Evolutionary conservation across 352 stramenopile genomes (phyloP), one percentile per base, ranked within the genome.

Genomic region (Phytophthora capsici): DNA sequence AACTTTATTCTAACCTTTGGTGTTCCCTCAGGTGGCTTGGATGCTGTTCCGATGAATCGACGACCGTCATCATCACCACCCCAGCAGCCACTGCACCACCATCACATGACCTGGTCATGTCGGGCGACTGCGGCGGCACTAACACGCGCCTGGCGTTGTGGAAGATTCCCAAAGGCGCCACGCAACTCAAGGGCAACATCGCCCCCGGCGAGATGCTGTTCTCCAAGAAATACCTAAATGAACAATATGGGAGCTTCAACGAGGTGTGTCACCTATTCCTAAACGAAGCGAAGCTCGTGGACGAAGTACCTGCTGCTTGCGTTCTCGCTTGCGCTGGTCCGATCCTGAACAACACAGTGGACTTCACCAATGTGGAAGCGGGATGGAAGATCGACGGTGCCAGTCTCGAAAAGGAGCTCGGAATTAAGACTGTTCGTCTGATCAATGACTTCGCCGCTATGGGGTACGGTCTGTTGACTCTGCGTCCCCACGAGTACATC

Each of bases 371-470:
- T 61, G 97, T 98, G 54, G 77, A 88, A 56, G 91, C 86, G 36
- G 85, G 86, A 57, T 97, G 90, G 90, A 82, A 80, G 53, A 95
- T 97, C 67, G 87, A 95, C 53, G 90, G 90, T 37, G 63, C 78
- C 3, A 52, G 71, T 43, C 63, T 97, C 3, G 71, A 91, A 45
- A 77, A 73, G 19, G 71, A 90, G 76, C 71, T 92, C 34, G 87
- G 78, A 52, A 96, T 98, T 63, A 79, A 82, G 50, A 76, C 71
- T 12, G 94, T 97, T 43, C 82, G 82, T 23, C 81, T 99, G 20
- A 96, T 99, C 43, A 98, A 98, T 72, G 97, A 99, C 73, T 99
- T 99, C 77, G 93, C 95, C 0, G 97, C 91, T 30, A 96, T 98
- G 72, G 97, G 97, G 40, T 99, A 99, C 74, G 97, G 97, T 9